phyloP scores from a whole-genome alignment of 2,329 filamentous ascomycete genomes.

The Microdochium bolleyi region DNA sequence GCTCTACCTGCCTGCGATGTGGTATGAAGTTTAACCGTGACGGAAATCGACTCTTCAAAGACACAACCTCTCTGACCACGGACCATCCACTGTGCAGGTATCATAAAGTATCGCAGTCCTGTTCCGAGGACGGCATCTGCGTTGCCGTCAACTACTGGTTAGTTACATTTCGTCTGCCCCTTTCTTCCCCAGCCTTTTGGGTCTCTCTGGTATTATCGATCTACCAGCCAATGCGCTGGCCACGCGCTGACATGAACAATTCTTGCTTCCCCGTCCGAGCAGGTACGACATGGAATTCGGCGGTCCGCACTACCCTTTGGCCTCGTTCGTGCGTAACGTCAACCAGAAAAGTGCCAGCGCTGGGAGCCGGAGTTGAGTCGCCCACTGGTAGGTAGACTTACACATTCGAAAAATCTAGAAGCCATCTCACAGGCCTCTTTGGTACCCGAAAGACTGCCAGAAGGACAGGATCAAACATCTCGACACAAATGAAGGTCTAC shows the following conservation, averaged over 20 bases:
- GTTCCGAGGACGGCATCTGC: constrained; percentile 61
- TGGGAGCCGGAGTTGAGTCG: too few relatives aligned
- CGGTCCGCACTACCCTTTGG: constrained; percentile 57
- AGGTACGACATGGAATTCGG: constrained; percentile 77
- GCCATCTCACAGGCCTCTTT: too few relatives aligned
- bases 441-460: too few relatives aligned
- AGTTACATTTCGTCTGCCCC: constrained; percentile 14
- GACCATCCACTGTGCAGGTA: constrained; percentile 38
- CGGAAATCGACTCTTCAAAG: neutral
- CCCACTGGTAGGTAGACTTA: too few relatives aligned
- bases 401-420: too few relatives aligned
- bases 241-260: neutral
- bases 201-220: too few relatives aligned
- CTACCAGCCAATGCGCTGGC: neutral
- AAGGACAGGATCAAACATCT: too few relatives aligned
- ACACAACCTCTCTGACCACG: neutral
- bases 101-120: constrained; percentile 72
- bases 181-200: too few relatives aligned
- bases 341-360: constrained; percentile 1
- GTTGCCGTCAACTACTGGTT: constrained; percentile 79
- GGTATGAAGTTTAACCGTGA: constrained; percentile 33
- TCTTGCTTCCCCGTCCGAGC: constrained; percentile 2
- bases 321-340: constrained; percentile 43
- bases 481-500: too few relatives aligned
- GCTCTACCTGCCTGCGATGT: constrained; percentile 74